Percentiles rank a stretch among this genome's conserved stretches.
Conservation (phyloP, 805 yeast genomes). For the Cyberlindnera mycetangii region DNA sequence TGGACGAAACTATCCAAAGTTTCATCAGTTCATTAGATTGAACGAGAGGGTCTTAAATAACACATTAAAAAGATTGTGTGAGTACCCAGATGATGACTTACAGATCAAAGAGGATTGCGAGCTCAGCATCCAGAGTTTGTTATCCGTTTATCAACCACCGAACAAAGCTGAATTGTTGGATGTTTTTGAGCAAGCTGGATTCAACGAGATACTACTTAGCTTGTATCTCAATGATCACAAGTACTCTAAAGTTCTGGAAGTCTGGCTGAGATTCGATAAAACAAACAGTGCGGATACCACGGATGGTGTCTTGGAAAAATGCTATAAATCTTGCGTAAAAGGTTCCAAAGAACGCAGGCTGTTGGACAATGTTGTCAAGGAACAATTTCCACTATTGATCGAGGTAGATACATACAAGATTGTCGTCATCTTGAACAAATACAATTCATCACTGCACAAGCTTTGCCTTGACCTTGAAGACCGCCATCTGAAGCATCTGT, state of each 20-base stretch:
- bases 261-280: slow-evolving; percentile 43
- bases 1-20: slow-evolving; percentile 80
- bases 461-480: slow-evolving; percentile 17
- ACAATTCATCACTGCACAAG: slow-evolving; percentile 20
- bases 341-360: slow-evolving; percentile 20
- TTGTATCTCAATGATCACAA: slow-evolving; percentile 53
- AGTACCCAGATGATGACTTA: slow-evolving; percentile 29
- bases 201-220: slow-evolving; percentile 54
- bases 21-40: slow-evolving; percentile 73
- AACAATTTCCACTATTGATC: slow-evolving; percentile 22
- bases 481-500: slow-evolving; percentile 24
- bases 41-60: slow-evolving; percentile 54
- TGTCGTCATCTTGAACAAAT: slow-evolving; percentile 27
- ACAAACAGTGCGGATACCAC: slow-evolving; percentile 25
- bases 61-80: slow-evolving; percentile 50
- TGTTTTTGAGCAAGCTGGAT: slow-evolving; percentile 51
- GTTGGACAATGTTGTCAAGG: slow-evolving; percentile 18
- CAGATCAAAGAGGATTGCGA: slow-evolving; percentile 57
- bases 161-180: slow-evolving; percentile 47
- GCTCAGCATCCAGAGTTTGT: slow-evolving; percentile 67
- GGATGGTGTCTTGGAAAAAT: slow-evolving; percentile 28
- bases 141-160: slow-evolving; percentile 63
- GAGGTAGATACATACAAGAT: slow-evolving; percentile 30
- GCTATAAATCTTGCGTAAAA: slow-evolving; percentile 23
- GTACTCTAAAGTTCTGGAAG: slow-evolving; percentile 49